These are phyloP conservation scores for Pseudozyma tsukubaensis DNA, from an alignment of 1,284 basidiomycete genomes.

Conservation along the genomic window DNA sequence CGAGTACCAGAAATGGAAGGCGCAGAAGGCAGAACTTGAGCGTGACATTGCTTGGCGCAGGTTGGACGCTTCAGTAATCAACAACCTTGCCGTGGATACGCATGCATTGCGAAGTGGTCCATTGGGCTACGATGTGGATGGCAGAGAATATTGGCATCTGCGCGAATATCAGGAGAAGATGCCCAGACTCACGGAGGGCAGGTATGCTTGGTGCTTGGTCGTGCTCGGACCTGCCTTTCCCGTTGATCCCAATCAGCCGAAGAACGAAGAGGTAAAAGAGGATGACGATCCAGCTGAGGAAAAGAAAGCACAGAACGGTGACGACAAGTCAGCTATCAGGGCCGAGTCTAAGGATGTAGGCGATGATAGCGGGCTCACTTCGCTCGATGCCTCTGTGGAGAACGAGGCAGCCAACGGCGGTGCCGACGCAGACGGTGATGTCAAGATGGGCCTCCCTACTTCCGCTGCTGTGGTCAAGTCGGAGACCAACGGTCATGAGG, in stretches of 20 bases:
- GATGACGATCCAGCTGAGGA: conserved; percentile 5
- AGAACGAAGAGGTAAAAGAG: conserved; percentile 8
- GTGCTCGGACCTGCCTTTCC: conserved; percentile 41
- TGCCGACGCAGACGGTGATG: conserved; percentile 1
- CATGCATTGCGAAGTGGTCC: conserved; percentile 52
- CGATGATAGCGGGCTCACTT: conserved; percentile 40
- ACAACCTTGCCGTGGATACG: conserved; percentile 34
- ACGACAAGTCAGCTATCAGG: too few species aligned
- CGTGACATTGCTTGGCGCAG: conserved; percentile 36
- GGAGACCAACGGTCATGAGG: not conserved
- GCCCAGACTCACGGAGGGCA: conserved; percentile 47
- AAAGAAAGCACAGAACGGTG: not conserved
- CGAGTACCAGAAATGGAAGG: conserved; percentile 46
- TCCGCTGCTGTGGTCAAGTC: conserved; percentile 2
- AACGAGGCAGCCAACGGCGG: conserved; percentile 5
- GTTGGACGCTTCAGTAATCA: conserved; percentile 24
- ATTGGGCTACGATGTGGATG: conserved; percentile 49
- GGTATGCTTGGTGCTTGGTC: conserved; percentile 55
- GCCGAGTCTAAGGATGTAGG: conserved; percentile 2
- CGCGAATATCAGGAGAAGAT: conserved; percentile 56
- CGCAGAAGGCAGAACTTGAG: conserved; percentile 32
- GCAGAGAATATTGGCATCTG: conserved; percentile 57
- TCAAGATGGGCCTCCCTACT: conserved; percentile 16
- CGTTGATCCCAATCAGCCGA: conserved; percentile 10
- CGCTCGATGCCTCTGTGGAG: conserved; percentile 21